These are phyloP conservation scores for Fusarium albosuccineum DNA, from an alignment of 2,329 filamentous ascomycete species.

Conservation along the genomic window DNA sequence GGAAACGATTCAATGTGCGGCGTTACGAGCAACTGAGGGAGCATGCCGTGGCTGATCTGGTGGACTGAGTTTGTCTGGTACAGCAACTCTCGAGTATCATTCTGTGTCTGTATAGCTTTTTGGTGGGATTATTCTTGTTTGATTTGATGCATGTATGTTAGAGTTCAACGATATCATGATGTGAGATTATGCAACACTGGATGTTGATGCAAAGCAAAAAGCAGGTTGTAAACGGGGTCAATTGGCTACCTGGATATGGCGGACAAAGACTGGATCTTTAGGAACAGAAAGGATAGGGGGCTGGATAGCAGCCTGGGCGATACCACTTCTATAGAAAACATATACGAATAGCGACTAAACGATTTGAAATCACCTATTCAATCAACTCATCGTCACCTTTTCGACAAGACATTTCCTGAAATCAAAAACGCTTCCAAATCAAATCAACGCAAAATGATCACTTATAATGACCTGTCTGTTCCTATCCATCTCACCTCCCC, in stretches of 20 bases:
- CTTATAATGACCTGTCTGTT: constrained; percentile 9
- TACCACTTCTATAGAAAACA: constrained; percentile 29
- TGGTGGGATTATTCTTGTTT: constrained; percentile 9
- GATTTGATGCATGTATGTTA: constrained; percentile 22
- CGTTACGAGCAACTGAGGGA: constrained; percentile 67
- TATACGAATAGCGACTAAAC: background rate
- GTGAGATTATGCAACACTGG: constrained; percentile 6
- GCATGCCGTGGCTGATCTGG: constrained; percentile 64
- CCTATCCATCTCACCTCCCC: constrained; percentile 7
- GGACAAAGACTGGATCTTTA: constrained; percentile 36
- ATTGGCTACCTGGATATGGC: background rate
- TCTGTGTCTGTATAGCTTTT: constrained; percentile 11
- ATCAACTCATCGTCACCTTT: constrained; percentile 8
- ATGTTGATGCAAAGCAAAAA: constrained; percentile 5
- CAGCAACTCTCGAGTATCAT: background rate
- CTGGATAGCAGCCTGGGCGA: constrained; percentile 10
- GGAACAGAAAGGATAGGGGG: background rate
- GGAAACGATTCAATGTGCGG: constrained; percentile 66
- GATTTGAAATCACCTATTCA: constrained; percentile 12
- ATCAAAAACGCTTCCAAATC: constrained; percentile 28
- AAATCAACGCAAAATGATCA: constrained; percentile 17
- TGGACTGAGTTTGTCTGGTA: constrained; percentile 19
- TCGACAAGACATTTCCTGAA: constrained; percentile 6
- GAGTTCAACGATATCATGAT: constrained; percentile 37
- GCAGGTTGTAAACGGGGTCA: constrained; percentile 11